Evolutionary conservation across 2,329 filamentous ascomycete species (phyloP), one percentile per base, ranked within the genome.

Genomic region (Clarireedia homoeocarpa): DNA sequence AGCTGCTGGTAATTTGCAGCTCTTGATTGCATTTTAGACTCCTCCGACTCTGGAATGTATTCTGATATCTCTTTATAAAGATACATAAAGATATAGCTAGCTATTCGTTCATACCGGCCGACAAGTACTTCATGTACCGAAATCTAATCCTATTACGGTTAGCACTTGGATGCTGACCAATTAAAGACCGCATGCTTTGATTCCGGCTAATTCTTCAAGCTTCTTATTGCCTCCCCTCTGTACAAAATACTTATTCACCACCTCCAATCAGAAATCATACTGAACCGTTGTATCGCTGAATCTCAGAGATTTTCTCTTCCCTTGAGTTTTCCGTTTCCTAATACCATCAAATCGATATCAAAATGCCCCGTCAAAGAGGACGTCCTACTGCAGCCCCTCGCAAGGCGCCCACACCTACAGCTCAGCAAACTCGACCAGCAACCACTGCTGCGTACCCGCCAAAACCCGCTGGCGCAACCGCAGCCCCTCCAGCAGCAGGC

Each of bases 291-390:
- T 12, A 34, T 14, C 30, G 30, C 30, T 12, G 30, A 34, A 34
- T 12, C 42, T 24, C 48, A 39, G 23, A 48, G 26, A 26, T 34
- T 34, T 20, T 20, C 27, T 9, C 15, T 49, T 20, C 24, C 6
- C 4, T 50, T 12, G 30, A 34, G 10, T 12, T 34, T 12, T 12
- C 14, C 12, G 30, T 34, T 12, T 34, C 10, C 30, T 1, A 14
- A 34, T 4, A 4, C 30, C 39, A 20, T 23, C 38, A 30, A 45
- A 57, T 51, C 17, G 42, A 57, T 23, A 52, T 57, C 71, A 79
- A 72, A 58, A 92, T 92, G 88, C 75, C 88, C 86, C 88, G 88
- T 75, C 84, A 88, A 79, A 81, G 85, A 72, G 83, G 86, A 74
- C 85, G 88, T 68, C 88, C 88, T 66, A 82, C 76, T 49, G 73